These are phyloP conservation scores for Rhizophora apiculata DNA, from an alignment of 345 rosid species.

Conservation along the genomic window DNA sequence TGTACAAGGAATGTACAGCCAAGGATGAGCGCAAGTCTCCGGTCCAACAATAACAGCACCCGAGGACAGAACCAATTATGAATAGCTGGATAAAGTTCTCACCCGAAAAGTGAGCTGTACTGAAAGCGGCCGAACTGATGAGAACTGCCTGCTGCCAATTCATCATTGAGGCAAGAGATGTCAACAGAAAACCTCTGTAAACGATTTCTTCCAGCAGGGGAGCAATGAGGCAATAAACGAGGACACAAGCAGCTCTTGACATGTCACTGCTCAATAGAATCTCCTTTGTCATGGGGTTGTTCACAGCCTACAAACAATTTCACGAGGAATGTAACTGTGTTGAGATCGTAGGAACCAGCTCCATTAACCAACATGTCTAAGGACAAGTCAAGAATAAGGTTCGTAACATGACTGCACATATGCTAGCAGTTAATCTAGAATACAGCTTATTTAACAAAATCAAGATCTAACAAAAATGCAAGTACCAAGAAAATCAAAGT, in stretches of 20 bases:
- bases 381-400: not conserved
- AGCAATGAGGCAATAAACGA: constrained; percentile 58
- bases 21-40: constrained; percentile 63
- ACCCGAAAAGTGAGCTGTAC: constrained; percentile 73
- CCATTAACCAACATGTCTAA: not conserved
- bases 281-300: constrained; percentile 48
- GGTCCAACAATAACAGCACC: constrained; percentile 73
- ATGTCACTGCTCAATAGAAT: constrained; percentile 50
- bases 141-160: constrained; percentile 58
- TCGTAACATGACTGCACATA: too few relatives aligned
- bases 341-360: not conserved
- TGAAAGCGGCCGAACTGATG: constrained; percentile 63
- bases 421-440: too few relatives aligned
- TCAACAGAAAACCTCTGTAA: constrained; percentile 76
- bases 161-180: constrained; percentile 51
- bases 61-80: constrained; percentile 63
- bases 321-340: not conserved
- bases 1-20: constrained; percentile 65
- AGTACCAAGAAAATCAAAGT: too few relatives aligned
- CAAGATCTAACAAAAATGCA: too few relatives aligned
- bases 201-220: constrained; percentile 73
- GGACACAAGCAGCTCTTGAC: constrained; percentile 48
- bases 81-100: constrained; percentile 62
- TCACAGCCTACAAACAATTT: constrained; percentile 40
- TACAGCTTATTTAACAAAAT: too few relatives aligned